Evolutionary conservation across 305 asterid genomes (phyloP), one percentile per base, ranked within the genome.

Genomic region (Fraxinus albicans): DNA sequence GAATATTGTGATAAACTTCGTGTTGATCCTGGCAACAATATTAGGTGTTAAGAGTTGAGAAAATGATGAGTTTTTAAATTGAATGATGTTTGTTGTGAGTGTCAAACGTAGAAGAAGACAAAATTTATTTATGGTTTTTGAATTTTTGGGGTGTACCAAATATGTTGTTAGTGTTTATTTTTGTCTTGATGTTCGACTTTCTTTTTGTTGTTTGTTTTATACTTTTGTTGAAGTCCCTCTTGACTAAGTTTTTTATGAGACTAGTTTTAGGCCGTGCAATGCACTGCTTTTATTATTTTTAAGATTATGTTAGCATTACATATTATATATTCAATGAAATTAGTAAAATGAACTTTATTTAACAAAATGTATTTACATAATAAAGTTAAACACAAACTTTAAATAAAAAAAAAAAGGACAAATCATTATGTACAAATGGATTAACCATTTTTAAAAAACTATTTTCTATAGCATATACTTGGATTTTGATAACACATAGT

Each of bases 11-110:
- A 79, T 35, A 87, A 84, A 73, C 84, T 88, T 42, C 77, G 76
- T 55, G 90, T 88, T 58, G 86, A 84, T 70, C 90, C 90, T 0
- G 90, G 89, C 29, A 83, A 58, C 5, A 75, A 88, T 38, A 13
- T 88, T 40, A 82, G 88, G 78, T 88, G 90, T 63, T 88, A 82
- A 8, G 25, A 17, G 9, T 17, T 55, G 60, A 17, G 23, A 10
- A 17, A 53, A 53, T 53, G 25, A 17, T 5, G 9, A 6, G 65
- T 50, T 50, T 50, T 50, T 50, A 50, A 9, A 6, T 50, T 50
- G 60, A 4, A 13, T n/a, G 65, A n/a, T 55, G 65, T n/a, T 55
- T 55, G 8, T n/a, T 55, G 25, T 5, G 65, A 0, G 58, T 12
- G 65, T 55, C 65, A 55, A 55, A 55, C 8, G 63, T 50, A 15